Conservation (phyloP, 768 basidiomycete genomes). For the Calocybe gangraenosa region DNA sequence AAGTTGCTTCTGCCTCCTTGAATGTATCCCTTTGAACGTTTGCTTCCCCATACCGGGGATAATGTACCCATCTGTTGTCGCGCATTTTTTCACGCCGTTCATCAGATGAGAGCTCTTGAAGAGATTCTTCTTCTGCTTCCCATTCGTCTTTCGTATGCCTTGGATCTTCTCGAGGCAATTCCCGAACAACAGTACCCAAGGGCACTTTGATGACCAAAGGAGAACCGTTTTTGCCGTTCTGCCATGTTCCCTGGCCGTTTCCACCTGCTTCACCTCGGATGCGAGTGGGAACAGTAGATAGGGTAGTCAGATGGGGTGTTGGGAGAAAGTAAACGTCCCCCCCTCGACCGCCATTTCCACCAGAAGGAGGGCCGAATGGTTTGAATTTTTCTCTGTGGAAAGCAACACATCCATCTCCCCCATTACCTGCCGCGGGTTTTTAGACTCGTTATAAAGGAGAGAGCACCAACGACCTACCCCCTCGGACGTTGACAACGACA, state of each 20-base stretch:
- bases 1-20: constrained; percentile 60
- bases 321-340: constrained; percentile 86
- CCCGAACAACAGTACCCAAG: constrained; percentile 83
- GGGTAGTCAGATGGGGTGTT: constrained; percentile 70
- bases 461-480: constrained; percentile 49
- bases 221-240: constrained; percentile 70
- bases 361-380: constrained; percentile 84
- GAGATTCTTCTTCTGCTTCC: constrained; percentile 65
- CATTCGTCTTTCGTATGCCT: constrained; percentile 63
- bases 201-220: constrained; percentile 82
- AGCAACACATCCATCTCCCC: constrained; percentile 89
- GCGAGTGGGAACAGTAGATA: constrained; percentile 67
- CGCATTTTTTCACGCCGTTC: constrained; percentile 59
- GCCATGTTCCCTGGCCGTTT: constrained; percentile 82
- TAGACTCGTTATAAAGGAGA: constrained; percentile 1
- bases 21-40: constrained; percentile 65
- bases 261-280: constrained; percentile 63
- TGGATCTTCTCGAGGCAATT: constrained; percentile 65
- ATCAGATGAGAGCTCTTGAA: constrained; percentile 41
- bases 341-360: constrained; percentile 88
- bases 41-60: constrained; percentile 59
- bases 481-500: constrained; percentile 72
- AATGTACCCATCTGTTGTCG: constrained; percentile 74
- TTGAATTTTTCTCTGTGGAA: constrained; percentile 90
- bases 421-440: constrained; percentile 52